These are phyloP conservation scores for Neonectria sp. DNA, from an alignment of 2,329 filamentous ascomycete genomes.

Conservation along the genomic window DNA sequence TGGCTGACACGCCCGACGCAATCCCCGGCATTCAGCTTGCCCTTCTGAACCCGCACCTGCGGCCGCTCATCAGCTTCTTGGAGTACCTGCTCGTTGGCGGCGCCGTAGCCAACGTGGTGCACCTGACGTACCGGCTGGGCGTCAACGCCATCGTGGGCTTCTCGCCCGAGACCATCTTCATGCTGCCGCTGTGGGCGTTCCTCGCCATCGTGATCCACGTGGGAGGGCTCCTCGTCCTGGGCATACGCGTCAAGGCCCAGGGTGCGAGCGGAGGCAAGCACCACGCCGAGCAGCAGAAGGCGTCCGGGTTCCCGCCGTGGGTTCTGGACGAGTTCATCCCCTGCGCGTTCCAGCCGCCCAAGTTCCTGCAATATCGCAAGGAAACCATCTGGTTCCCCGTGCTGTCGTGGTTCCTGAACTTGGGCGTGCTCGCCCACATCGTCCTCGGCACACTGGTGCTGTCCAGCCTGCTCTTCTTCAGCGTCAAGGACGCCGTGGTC, in stretches of 20 bases:
- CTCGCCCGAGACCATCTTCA: constrained; percentile 38
- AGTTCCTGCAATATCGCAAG: constrained; percentile 24
- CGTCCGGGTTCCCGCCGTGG: constrained; percentile 24
- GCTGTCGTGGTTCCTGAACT: constrained; percentile 38
- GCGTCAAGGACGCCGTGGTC: constrained; percentile 21
- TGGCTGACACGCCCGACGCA: not conserved
- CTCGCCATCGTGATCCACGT: constrained; percentile 43
- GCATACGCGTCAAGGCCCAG: constrained; percentile 33
- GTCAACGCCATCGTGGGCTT: constrained; percentile 45
- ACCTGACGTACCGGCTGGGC: constrained; percentile 46
- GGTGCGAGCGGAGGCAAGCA: not conserved
- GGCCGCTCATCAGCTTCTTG: constrained; percentile 10
- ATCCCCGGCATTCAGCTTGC: not conserved
- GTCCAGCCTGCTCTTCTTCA: constrained; percentile 44
- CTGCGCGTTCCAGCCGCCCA: constrained; percentile 36
- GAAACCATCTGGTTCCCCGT: constrained; percentile 34
- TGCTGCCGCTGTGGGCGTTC: constrained; percentile 46
- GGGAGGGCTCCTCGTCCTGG: constrained; percentile 30
- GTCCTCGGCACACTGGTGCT: constrained; percentile 45
- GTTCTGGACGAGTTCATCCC: constrained; percentile 39
- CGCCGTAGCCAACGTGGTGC: constrained; percentile 45
- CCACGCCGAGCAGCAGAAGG: not conserved
- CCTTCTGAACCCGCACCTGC: not conserved
- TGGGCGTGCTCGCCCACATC: constrained; percentile 41
- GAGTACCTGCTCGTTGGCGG: constrained; percentile 42